Evolutionary conservation across 495 filamentous ascomycete genomes (phyloP).

Genomic region (Talaromyces ruber): DNA sequence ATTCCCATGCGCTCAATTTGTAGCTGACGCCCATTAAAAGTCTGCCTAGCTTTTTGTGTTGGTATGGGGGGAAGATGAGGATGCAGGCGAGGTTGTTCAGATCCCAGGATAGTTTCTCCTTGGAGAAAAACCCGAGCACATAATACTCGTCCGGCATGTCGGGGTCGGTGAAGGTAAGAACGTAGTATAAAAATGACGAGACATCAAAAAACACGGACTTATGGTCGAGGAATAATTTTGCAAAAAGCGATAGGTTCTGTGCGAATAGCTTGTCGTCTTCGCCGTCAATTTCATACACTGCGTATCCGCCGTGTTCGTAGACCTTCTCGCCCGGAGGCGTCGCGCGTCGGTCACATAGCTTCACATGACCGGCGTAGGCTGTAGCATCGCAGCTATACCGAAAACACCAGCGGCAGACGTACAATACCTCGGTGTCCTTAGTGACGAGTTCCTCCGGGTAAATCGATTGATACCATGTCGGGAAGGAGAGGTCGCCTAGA

Average conservation of each 20-base stretch:
- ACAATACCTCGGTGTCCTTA: conserved; percentile 55
- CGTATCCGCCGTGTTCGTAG: conserved; percentile 51
- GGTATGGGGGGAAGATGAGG: conserved; percentile 91
- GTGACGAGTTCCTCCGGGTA: conserved; percentile 72
- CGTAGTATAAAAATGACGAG: conserved; percentile 88
- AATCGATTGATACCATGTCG: conserved; percentile 69
- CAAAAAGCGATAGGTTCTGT: conserved; percentile 92
- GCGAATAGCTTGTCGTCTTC: conserved; percentile 84
- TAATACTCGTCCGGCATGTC: conserved; percentile 26
- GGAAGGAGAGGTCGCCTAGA: conserved; percentile 64
- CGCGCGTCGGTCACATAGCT: conserved; percentile 24
- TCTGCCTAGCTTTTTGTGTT: conserved; percentile 78
- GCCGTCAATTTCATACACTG: conserved; percentile 89
- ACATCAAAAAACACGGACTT: conserved; percentile 99
- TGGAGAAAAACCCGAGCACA: conserved; percentile 93
- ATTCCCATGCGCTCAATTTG: conserved; percentile 77
- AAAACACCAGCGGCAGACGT: conserved; percentile 90
- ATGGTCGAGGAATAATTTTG: conserved; percentile 96
- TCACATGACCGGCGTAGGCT: conserved; percentile 46
- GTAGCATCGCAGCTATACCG: conserved; percentile 73
- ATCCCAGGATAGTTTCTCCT: conserved; percentile 98
- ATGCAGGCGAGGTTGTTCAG: conserved; percentile 98
- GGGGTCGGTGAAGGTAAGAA: conserved; percentile 51
- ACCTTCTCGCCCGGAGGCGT: conserved; percentile 39
- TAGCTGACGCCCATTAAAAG: conserved; percentile 91